Evolutionary conservation across 768 basidiomycete genomes (phyloP).

Genomic region (Xanthoconium stramineum): DNA sequence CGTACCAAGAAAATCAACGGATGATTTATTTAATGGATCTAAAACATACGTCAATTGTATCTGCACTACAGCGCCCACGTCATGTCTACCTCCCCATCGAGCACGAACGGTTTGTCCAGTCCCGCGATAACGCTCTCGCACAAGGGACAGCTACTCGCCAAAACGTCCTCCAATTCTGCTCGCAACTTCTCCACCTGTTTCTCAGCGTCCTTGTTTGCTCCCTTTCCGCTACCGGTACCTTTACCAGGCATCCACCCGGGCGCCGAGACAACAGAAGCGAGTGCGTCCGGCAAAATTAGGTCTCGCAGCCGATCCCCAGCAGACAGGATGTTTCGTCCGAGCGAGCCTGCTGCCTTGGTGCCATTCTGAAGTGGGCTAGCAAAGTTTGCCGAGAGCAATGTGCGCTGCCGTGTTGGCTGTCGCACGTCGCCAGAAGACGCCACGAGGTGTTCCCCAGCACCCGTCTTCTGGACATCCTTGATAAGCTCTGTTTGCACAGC

Average conservation of each 20-base stretch:
- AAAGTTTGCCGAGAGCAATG: slow-evolving; percentile 76
- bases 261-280: slow-evolving; percentile 79
- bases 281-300: slow-evolving; percentile 89
- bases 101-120: slow-evolving; percentile 84
- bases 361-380: slow-evolving; percentile 57
- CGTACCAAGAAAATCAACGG: slow-evolving; percentile 80
- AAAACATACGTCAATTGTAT: slow-evolving; percentile 1
- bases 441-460: slow-evolving; percentile 33
- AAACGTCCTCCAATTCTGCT: slow-evolving; percentile 82
- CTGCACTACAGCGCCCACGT: slow-evolving; percentile 65
- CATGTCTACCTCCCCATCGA: slow-evolving; percentile 71
- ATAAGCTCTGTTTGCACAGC: slow-evolving; percentile 83
- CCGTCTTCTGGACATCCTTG: slow-evolving; percentile 40
- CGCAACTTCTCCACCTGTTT: slow-evolving; percentile 71
- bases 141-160: slow-evolving; percentile 87
- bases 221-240: slow-evolving; percentile 44
- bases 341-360: slow-evolving; percentile 59
- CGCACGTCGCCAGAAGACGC: slow-evolving; percentile 35
- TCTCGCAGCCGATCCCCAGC: slow-evolving; percentile 90
- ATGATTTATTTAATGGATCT: background rate
- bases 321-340: slow-evolving; percentile 79
- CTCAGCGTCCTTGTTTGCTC: slow-evolving; percentile 44
- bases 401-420: slow-evolving; percentile 54
- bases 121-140: slow-evolving; percentile 88
- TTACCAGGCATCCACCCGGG: slow-evolving; percentile 77